Evolutionary conservation across 768 basidiomycete species (phyloP), one percentile per base, ranked within the genome.

Genomic region (Mycena filopes): DNA sequence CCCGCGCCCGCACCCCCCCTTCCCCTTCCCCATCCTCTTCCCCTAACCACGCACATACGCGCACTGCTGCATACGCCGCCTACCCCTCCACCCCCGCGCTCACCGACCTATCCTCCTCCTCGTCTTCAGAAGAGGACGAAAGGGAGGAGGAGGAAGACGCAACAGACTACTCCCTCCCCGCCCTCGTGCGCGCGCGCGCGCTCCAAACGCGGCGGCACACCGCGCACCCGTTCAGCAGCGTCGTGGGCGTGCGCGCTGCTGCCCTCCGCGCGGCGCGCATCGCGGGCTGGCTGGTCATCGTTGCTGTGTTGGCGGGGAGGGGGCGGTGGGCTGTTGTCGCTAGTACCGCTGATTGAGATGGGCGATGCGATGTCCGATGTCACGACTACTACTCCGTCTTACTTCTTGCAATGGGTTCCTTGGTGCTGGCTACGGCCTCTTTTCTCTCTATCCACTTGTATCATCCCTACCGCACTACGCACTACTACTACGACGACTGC

Each of bases 141-240:
- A n/a, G n/a, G n/a, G n/a, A n/a, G 36, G 36, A 36, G 28, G 40
- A 50, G 8, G 61, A 63, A 48, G 61, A 55, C 26, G 36, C 33
- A 1, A 63, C 61, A 11, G 61, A 63, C 61, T 63, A 41, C 46
- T 63, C 61, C 36, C 36, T 63, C 61, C 28, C 61, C 20, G 61
- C 61, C 11, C 54, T 63, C 13, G 26, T 29, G 9, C 46, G 25
- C 13, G 61, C 54, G 6, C 53, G 61, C 26, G 53, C 55, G 13
- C 56, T 65, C 4, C 56, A 65, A 18, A n/a, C 49, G 13, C 42
- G 63, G 13, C 49, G 63, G 33, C 63, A 65, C 42, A 36, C 31
- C 13, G 20, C 63, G 49, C 63, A 65, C 33, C 55, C 55, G 49
- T 50, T 65, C 16, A 46, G 55, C 16, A 36, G 31, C 42, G 48